A percentile compares a stretch with the other conserved stretches of the same genome.
Conservation (phyloP, 352 stramenopile species). For the Globisporangium parvum region DNA sequence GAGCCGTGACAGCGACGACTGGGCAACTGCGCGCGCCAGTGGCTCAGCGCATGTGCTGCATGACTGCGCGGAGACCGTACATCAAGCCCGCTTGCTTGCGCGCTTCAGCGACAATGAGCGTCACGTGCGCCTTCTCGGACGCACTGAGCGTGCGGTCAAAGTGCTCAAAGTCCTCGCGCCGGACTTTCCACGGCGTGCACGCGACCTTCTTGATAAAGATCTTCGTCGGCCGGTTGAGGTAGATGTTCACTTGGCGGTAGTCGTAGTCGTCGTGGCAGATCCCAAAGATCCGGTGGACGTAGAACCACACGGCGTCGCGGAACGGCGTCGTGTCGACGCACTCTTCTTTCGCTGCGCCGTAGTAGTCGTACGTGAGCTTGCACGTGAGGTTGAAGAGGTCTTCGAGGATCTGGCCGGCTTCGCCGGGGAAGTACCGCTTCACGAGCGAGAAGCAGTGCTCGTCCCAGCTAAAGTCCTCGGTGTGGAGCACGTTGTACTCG, state of each 20-base stretch:
- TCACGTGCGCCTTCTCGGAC: conserved; percentile 84
- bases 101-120: conserved; percentile 74
- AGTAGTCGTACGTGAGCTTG: conserved; percentile 82
- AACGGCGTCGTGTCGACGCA: conserved; percentile 76
- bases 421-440: conserved; percentile 75
- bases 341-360: conserved; percentile 47
- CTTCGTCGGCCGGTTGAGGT: conserved; percentile 79
- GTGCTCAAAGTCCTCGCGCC: conserved; percentile 73
- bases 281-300: conserved; percentile 83
- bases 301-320: conserved; percentile 83
- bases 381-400: conserved; percentile 83
- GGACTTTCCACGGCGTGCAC: conserved; percentile 82
- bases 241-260: conserved; percentile 79
- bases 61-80: conserved; percentile 81
- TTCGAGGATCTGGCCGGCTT: conserved; percentile 78
- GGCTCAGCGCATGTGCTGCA: conserved; percentile 79
- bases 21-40: too few species aligned
- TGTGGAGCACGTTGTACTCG: conserved; percentile 80
- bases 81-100: conserved; percentile 84
- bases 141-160: conserved; percentile 74
- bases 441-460: conserved; percentile 86
- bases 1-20: too few species aligned
- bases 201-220: conserved; percentile 86
- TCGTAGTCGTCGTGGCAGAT: conserved; percentile 89
- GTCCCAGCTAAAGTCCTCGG: conserved; percentile 87